Evolutionary conservation across 768 basidiomycete genomes (phyloP).

Genomic region (Sporobolomyces pararoseus): DNA sequence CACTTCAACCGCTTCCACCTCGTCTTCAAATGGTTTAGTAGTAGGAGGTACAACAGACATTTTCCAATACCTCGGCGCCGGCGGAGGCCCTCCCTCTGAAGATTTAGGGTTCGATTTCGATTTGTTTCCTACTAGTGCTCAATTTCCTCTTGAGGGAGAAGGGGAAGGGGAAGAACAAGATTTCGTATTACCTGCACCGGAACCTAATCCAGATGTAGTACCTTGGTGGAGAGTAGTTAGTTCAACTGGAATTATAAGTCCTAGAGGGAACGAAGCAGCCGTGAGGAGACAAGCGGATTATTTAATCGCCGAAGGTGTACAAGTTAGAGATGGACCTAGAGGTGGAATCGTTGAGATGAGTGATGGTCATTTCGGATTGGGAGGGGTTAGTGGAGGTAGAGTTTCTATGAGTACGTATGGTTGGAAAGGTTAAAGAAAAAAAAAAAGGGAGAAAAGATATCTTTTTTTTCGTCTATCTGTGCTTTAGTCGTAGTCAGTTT

Average conservation of each 20-base stretch:
- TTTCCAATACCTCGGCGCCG: no score
- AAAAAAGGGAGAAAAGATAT: no score
- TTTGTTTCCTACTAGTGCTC: no score
- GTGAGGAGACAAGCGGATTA: conserved; percentile 29
- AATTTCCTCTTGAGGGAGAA: no score
- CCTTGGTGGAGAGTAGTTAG: conserved; percentile 37
- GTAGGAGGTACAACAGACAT: no score
- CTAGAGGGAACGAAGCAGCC: conserved; percentile 20
- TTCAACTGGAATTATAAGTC: conserved; percentile 24
- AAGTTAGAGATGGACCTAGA: conserved; percentile 12
- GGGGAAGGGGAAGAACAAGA: conserved; percentile 18
- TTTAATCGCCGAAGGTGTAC: conserved; percentile 33
- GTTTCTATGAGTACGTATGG: conserved; percentile 31
- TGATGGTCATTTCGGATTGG: conserved; percentile 21
- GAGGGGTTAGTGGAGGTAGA: conserved; percentile 21
- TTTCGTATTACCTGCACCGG: conserved; percentile 9
- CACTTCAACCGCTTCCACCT: not conserved
- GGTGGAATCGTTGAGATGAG: not conserved
- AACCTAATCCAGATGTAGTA: conserved; percentile 19
- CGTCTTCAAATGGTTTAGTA: not conserved
- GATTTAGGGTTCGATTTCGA: conserved; percentile 1
- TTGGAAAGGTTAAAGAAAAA: conserved; percentile 28
- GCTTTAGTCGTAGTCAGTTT: not conserved
- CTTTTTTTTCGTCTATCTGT: not conserved
- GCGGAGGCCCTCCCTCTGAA: no score